Evolutionary conservation across 2,329 filamentous ascomycete genomes (phyloP).

Genomic region (Colletotrichum noveboracense): DNA sequence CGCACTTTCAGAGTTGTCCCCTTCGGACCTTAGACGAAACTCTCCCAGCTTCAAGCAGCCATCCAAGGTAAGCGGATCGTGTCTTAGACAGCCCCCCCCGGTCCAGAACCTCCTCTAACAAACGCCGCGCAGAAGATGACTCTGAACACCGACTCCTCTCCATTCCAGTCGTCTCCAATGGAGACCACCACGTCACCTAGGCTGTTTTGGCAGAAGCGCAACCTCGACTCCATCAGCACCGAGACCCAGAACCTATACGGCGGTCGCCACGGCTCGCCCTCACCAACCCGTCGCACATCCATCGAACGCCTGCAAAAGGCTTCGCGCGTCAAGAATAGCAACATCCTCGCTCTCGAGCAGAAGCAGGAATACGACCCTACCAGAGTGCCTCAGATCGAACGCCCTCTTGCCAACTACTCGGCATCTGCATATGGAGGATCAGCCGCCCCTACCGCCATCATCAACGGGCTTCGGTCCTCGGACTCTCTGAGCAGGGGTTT

Average conservation of each 20-base stretch:
- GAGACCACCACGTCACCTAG: slow-evolving; percentile 75
- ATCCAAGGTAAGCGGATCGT: slow-evolving; percentile 66
- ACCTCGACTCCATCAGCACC: slow-evolving; percentile 60
- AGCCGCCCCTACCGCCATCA: slow-evolving; percentile 34
- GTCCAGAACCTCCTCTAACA: slow-evolving; percentile 30
- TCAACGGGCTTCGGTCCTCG: slow-evolving; percentile 57
- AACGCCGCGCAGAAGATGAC: slow-evolving; percentile 63
- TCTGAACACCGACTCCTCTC: slow-evolving; percentile 76
- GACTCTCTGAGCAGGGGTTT: slow-evolving; percentile 45
- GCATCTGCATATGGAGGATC: slow-evolving; percentile 71
- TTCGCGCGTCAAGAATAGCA: slow-evolving; percentile 97
- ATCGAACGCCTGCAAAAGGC: slow-evolving; percentile 95
- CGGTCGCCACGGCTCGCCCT: slow-evolving; percentile 65
- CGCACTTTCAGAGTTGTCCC: slow-evolving; percentile 88
- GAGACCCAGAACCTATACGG: slow-evolving; percentile 77
- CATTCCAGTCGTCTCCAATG: slow-evolving; percentile 84
- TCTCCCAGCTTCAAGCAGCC: slow-evolving; percentile 88
- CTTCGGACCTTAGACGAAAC: slow-evolving; percentile 85
- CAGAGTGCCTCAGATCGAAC: slow-evolving; percentile 77
- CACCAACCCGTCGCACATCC: slow-evolving; percentile 82
- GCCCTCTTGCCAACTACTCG: slow-evolving; percentile 79
- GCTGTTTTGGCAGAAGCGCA: slow-evolving; percentile 87
- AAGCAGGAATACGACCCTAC: slow-evolving; percentile 92
- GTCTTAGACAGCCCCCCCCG: slow-evolving; percentile 21
- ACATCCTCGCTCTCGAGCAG: slow-evolving; percentile 91